Evolutionary conservation across 2,329 filamentous ascomycete species (phyloP), one percentile per base, ranked within the genome.

Genomic region (Aspergillus calidoustus): DNA sequence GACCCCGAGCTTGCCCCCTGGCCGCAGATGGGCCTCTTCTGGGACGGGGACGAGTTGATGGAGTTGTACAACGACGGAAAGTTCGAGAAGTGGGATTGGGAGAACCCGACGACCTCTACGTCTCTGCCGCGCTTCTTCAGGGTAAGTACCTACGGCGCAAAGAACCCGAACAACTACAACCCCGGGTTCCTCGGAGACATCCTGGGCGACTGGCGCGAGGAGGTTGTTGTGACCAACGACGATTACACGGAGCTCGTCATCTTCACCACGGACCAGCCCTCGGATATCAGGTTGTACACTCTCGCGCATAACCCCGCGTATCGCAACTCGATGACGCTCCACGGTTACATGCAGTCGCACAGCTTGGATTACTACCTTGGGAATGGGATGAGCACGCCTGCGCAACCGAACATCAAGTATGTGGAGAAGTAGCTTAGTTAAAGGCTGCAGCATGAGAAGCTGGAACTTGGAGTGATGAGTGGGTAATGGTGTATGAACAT

Each of bases 121-220:
- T 41, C 9, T 28, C 11, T 17, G 3, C 8, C 7, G 19, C 22
- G 52, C n/a, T 11, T 60, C 25, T 15, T 60, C 19, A 53, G 28
- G 3, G 31, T 23, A 3, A 7, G 31, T 2, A 6, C 17, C 22
- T 60, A 38, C 28, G 58, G 47, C n/a, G 58, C 44, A 7, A 46
- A 19, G 7, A 50, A 19, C 0, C 44, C 31, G 6, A 31, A 51
- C 6, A 46, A 51, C 6, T 17, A 46, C 7, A 23, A 60, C 13
- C 58, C 52, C 2, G 28, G 23, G 7, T 60, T 60, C 25, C 30
- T 22, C 2, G 58, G 59, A 5, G 59, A 61, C 25, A 61, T 61
- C 19, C 47, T 52, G 7, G 59, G 59, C 11, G 53, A 61, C 23
- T 61, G 59, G 59, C 53, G 59, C 25, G 59, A 61, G 47, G 59